These are phyloP conservation scores for Thraustochytrium sp. DNA, from an alignment of 352 stramenopile species.

Conservation along the genomic window DNA sequence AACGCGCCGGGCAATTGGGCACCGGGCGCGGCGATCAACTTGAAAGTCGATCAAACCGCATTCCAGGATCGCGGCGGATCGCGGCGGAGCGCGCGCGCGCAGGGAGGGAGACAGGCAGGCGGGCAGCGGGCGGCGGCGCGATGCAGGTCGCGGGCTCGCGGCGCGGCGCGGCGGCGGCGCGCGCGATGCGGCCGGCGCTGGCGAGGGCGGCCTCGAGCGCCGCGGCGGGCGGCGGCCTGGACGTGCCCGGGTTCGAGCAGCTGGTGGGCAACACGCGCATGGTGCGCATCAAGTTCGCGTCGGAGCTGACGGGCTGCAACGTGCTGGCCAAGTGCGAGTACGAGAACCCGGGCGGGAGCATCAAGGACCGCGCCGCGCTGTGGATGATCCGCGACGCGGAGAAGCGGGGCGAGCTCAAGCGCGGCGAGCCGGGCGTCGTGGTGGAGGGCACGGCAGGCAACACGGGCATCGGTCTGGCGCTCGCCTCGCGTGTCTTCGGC, in stretches of 20 bases:
- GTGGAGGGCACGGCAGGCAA: slow-evolving; percentile 53
- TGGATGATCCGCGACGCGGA: slow-evolving; percentile 50
- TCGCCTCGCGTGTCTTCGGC: slow-evolving; percentile 46
- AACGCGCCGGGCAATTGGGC: no score
- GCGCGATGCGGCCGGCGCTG: background rate
- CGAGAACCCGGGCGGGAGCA: slow-evolving; percentile 49
- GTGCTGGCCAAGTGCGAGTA: slow-evolving; percentile 52
- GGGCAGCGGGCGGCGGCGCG: no score
- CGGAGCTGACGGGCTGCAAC: slow-evolving; percentile 46
- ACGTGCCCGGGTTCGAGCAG: slow-evolving; percentile 1
- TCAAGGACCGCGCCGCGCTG: slow-evolving; percentile 53
- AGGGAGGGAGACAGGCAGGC: no score
- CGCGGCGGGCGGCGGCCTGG: no score
- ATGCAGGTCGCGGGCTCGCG: background rate
- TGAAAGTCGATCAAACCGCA: no score
- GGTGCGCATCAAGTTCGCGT: slow-evolving; percentile 30
- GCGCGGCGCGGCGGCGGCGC: background rate
- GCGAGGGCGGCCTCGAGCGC: no score
- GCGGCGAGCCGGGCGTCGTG: slow-evolving; percentile 43
- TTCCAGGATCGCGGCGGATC: no score
- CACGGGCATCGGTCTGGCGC: slow-evolving; percentile 50
- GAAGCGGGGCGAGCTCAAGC: slow-evolving; percentile 43
- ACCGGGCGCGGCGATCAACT: no score
- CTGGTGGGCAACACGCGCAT: slow-evolving; percentile 49
- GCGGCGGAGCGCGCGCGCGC: no score